Evolutionary conservation across 2,329 filamentous ascomycete genomes (phyloP), one percentile per base, ranked within the genome.

Genomic region (Chrysoporthe cubensis): DNA sequence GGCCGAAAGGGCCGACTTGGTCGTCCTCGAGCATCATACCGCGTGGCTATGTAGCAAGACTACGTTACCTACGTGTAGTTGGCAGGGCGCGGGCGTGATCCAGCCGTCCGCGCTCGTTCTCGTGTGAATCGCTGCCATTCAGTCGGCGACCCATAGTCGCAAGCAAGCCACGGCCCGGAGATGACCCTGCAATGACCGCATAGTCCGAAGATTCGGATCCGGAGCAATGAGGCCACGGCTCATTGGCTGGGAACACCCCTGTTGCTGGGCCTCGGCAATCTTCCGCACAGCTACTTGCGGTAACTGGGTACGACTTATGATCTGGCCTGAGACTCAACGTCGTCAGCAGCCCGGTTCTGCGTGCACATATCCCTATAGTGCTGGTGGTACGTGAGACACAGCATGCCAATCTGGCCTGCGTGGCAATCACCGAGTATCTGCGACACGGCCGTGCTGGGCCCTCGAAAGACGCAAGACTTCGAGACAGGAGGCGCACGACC

Each of bases 201-300:
- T 46, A 32, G 21, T 16, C 59, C 59, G 59, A 46, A 61, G 6
- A 37, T 61, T 46, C 59, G 57, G 57, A 44, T 60, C 57, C 57
- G 57, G n/a, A 32, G 40, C 57, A 26, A 14, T 61, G 59, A 26
- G 21, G 43, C 9, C 21, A 46, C 14, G 26, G 18, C 13, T 8
- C 59, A 18, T n/a, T 46, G 14, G 26, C 43, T 46, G n/a, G 42
- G 59, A n/a, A 18, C 43, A 48, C 43, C 59, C 59, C 42, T 61
- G 59, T 26, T 8, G 5, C 43, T 5, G 13, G 16, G 7, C 43
- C 21, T 61, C 42, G 59, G 42, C 26, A 44, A 44, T 61, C 43
- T 18, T 46, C 21, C 18, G 59, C 16, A 26, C 21, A 26, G 16
- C 50, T 26, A 14, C 26, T 26, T 26, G 26, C 26, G 26, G 26